Evolutionary conservation across 768 basidiomycete genomes (phyloP).

Genomic region (Psilocybe azurescens): DNA sequence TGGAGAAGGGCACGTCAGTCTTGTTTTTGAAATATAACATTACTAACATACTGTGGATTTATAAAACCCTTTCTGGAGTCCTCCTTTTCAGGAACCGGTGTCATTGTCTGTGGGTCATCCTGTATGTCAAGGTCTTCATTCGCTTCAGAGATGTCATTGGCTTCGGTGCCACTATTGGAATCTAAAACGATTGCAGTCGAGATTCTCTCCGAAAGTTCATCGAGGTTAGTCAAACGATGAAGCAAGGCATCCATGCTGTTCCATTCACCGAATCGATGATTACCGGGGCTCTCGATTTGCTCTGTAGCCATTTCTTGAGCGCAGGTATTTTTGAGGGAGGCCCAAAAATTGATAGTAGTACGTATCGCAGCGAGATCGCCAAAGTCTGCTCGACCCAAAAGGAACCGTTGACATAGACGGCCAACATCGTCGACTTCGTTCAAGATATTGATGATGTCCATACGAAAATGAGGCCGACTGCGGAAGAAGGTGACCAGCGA

Average conservation of each 20-base stretch:
- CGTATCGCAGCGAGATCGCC: conserved; percentile 71
- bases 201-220: conserved; percentile 61
- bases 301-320: conserved; percentile 64
- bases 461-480: conserved; percentile 61
- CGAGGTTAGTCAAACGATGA: conserved; percentile 54
- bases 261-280: conserved; percentile 52
- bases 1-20: conserved; percentile 22
- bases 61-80: conserved; percentile 59
- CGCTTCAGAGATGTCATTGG: conserved; percentile 16
- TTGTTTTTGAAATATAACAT: neutral
- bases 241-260: conserved; percentile 56
- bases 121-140: conserved; percentile 14
- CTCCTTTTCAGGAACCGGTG: conserved; percentile 7
- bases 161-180: conserved; percentile 6
- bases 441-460: conserved; percentile 63
- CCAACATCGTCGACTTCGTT: conserved; percentile 68
- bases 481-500: conserved; percentile 78
- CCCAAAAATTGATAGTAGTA: conserved; percentile 66
- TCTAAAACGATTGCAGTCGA: conserved; percentile 45
- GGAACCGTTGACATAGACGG: conserved; percentile 79
- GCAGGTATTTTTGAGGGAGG: conserved; percentile 52
- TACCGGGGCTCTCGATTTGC: conserved; percentile 30
- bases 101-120: neutral
- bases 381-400: conserved; percentile 68
- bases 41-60: conserved; percentile 59